Conservation (phyloP, 2,329 filamentous ascomycete species). For the Paraconiothyrium sp. region DNA sequence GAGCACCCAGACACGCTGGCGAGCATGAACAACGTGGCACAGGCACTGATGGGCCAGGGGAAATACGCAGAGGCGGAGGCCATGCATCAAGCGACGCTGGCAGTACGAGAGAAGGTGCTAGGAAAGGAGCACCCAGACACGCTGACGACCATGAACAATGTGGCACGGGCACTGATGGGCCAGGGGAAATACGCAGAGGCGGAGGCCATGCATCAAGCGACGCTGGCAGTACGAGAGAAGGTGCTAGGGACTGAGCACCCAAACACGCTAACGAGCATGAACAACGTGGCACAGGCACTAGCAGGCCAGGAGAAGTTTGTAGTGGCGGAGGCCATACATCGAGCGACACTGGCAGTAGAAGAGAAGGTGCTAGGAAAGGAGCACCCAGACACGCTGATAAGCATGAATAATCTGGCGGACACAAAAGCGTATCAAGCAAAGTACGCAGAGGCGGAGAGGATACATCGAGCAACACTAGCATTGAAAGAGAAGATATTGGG, state of each 20-base stretch:
- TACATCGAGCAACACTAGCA: background rate
- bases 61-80: slow-evolving; percentile 12
- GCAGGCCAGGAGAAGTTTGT: slow-evolving; percentile 17
- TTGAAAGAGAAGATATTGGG: background rate
- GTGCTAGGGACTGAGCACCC: slow-evolving; percentile 8
- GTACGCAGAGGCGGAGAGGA: slow-evolving; percentile 2
- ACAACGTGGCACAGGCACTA: background rate
- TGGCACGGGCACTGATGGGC: background rate
- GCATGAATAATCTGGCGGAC: background rate
- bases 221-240: background rate
- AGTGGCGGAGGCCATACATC: background rate
- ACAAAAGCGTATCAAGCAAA: slow-evolving; percentile 14
- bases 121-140: slow-evolving; percentile 9
- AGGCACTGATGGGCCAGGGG: slow-evolving; percentile 10
- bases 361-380: slow-evolving; percentile 6
- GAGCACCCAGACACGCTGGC: slow-evolving; percentile 1
- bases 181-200: slow-evolving; percentile 15
- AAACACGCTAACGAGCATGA: background rate
- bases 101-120: slow-evolving; percentile 4
- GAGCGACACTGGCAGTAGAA: background rate
- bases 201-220: background rate
- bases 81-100: slow-evolving; percentile 11
- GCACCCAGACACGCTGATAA: slow-evolving; percentile 11
- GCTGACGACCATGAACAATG: background rate
- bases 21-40: background rate